A percentile compares a stretch with the other conserved stretches of the same genome.
Conservation (phyloP, 2,329 filamentous ascomycete genomes). For the Dothiorella sarmentorum region DNA sequence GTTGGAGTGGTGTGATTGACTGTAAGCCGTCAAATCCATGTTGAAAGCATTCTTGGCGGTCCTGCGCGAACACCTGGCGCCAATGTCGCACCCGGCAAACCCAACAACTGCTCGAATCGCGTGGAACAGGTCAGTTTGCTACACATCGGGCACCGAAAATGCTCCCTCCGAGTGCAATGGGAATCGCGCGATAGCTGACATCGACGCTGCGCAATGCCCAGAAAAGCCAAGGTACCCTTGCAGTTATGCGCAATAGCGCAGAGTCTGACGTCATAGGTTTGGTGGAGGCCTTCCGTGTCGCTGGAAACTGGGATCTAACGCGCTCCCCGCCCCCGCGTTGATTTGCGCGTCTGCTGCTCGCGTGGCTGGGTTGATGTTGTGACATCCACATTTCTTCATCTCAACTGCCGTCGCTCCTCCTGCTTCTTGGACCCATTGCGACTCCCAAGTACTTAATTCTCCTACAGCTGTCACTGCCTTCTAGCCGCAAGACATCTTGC, state of each 20-base stretch:
- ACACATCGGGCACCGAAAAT: background rate
- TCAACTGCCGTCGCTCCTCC: background rate
- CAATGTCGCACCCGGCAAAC: no score
- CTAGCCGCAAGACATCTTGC: background rate
- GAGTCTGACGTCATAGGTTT: background rate
- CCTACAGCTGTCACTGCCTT: background rate
- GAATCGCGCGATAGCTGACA: background rate
- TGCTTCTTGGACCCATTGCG: background rate
- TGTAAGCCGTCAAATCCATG: slow-evolving; percentile 1
- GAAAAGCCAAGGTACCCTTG: background rate
- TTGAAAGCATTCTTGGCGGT: background rate
- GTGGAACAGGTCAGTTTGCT: background rate
- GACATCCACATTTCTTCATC: background rate
- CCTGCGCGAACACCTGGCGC: no score
- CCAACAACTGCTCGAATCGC: background rate
- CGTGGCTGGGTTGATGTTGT: background rate
- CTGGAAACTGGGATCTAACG: background rate
- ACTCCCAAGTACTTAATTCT: background rate
- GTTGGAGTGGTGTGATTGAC: background rate
- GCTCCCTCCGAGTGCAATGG: background rate
- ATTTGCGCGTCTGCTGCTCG: background rate
- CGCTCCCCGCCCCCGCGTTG: background rate
- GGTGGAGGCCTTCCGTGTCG: background rate
- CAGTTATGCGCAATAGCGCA: background rate
- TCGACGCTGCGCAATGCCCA: background rate